Evolutionary conservation across 164 flowering plant species (phyloP).

Genomic region (Piper longum): DNA sequence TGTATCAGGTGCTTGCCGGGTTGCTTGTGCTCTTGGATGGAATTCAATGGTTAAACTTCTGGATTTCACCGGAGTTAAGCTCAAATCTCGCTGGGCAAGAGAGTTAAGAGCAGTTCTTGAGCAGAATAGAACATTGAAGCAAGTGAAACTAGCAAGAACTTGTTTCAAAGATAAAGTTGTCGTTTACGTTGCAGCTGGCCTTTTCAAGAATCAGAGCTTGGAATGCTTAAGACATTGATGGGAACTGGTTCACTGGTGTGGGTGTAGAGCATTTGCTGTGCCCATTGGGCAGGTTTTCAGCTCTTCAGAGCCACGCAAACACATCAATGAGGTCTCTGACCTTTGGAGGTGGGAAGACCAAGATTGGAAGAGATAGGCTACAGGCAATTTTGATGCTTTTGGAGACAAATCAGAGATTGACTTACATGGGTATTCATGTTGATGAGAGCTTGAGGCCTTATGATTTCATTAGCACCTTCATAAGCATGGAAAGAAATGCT

Average conservation of each 20-base stretch:
- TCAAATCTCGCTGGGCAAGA: conserved; percentile 78
- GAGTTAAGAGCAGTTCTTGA: conserved; percentile 73
- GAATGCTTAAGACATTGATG: conserved; percentile 52
- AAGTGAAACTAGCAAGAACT: conserved; percentile 61
- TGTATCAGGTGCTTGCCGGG: conserved; percentile 52
- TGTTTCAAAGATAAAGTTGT: conserved; percentile 69
- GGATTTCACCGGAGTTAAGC: conserved; percentile 70
- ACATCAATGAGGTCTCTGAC: conserved; percentile 45
- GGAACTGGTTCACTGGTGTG: conserved; percentile 59
- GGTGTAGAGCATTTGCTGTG: conserved; percentile 85
- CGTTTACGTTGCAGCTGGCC: conserved; percentile 81
- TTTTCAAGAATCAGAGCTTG: conserved; percentile 58
- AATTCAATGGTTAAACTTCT: conserved; percentile 66
- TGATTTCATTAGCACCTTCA: conserved; percentile 54
- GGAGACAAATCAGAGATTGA: conserved; percentile 53
- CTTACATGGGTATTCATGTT: conserved; percentile 46
- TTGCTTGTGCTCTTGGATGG: conserved; percentile 64
- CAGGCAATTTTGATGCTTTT: conserved; percentile 57
- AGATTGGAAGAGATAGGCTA: conserved; percentile 61
- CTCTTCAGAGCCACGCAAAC: conserved; percentile 77
- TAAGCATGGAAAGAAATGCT: conserved; percentile 65
- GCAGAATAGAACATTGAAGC: conserved; percentile 57
- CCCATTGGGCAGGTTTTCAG: conserved; percentile 75
- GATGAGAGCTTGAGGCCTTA: conserved; percentile 55
- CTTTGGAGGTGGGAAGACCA: conserved; percentile 65